Conservation (phyloP, 1,139 yeast species). For the Yamadazyma songkhlaensis region DNA sequence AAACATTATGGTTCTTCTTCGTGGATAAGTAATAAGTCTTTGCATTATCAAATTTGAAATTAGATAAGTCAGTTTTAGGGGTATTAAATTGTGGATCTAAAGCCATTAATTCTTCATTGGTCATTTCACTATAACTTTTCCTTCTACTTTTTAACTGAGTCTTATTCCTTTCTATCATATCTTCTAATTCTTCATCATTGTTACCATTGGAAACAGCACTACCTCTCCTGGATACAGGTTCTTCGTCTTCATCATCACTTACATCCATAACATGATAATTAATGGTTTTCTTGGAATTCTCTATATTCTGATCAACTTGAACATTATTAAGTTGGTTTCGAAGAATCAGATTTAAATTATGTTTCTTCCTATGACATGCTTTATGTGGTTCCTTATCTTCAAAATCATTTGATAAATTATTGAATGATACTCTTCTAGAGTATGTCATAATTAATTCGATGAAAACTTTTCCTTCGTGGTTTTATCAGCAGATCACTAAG, state of each 20-base stretch:
- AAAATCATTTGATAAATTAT: conserved; percentile 29
- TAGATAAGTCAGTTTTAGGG: conserved; percentile 31
- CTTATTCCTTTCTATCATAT: conserved; percentile 1
- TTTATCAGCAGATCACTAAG: no score
- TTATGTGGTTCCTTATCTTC: conserved; percentile 1
- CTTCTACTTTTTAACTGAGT: conserved; percentile 24
- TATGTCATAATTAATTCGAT: background rate
- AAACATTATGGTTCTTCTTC: conserved; percentile 12
- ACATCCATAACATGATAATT: conserved; percentile 24
- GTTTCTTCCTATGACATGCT: background rate
- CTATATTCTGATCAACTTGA: conserved; percentile 25
- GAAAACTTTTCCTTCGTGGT: no score
- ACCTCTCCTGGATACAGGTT: background rate
- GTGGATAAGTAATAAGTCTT: conserved; percentile 33
- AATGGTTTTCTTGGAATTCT: conserved; percentile 15
- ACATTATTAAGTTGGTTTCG: conserved; percentile 36
- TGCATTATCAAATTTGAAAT: conserved; percentile 41
- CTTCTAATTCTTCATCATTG: conserved; percentile 2
- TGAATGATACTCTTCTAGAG: conserved; percentile 44
- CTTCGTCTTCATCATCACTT: conserved; percentile 10
- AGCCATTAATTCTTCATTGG: conserved; percentile 60
- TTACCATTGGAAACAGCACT: background rate
- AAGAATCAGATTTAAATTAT: conserved; percentile 19
- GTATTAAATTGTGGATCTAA: conserved; percentile 54
- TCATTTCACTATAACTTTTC: conserved; percentile 61